Conservation (phyloP, 345 rosid species). For the Eucalyptus victrix region DNA sequence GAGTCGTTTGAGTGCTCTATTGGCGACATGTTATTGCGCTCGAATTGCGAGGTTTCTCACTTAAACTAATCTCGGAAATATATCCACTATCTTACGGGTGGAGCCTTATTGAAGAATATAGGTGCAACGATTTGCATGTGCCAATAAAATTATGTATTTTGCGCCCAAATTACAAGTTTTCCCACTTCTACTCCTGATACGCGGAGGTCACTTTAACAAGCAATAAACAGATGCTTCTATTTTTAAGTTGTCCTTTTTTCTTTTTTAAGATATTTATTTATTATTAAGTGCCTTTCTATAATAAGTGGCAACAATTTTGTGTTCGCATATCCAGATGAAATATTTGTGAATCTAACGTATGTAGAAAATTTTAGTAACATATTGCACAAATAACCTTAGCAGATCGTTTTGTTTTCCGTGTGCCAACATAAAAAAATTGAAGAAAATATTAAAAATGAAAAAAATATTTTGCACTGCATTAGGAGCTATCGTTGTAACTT, state of each 20-base stretch:
- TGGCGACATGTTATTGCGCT: accelerated
- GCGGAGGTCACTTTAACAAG: not conserved
- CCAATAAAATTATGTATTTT: not conserved
- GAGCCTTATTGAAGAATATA: not conserved
- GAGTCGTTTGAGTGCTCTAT: not conserved
- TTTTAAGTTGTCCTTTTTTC: not conserved
- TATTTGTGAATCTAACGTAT: not conserved
- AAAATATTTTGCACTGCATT: not conserved
- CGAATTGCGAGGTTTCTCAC: not conserved
- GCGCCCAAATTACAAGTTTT: not conserved
- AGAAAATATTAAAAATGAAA: not conserved
- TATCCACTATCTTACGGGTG: accelerated
- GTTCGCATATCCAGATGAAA: not conserved
- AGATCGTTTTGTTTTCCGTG: not conserved
- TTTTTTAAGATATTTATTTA: not conserved
- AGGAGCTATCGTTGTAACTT: not conserved
- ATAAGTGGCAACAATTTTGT: not conserved
- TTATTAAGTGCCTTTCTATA: not conserved
- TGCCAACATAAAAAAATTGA: not conserved
- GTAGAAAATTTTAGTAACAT: not conserved
- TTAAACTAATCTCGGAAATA: no score
- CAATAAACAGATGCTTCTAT: not conserved
- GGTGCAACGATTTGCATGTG: not conserved
- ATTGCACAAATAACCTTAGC: not conserved
- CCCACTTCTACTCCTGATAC: not conserved